phyloP scores from a whole-genome alignment of 805 yeast genomes.

The Zygotorulaspora florentina region DNA sequence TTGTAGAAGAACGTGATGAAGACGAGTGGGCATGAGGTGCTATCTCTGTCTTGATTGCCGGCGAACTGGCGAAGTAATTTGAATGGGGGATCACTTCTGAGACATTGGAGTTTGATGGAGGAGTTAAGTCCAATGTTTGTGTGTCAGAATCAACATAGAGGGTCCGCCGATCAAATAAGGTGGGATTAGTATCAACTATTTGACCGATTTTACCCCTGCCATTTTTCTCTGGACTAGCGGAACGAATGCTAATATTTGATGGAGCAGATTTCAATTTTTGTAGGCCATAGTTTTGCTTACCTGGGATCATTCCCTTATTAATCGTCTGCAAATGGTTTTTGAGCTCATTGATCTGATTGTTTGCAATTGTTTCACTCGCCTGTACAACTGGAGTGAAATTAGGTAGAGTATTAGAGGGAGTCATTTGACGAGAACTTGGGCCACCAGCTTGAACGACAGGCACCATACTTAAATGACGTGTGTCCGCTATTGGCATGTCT shows the following conservation, averaged over 20 bases:
- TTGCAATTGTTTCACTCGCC: not conserved
- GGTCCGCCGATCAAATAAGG: conserved; percentile 3
- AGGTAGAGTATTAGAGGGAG: conserved; percentile 9
- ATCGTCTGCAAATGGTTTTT: not conserved
- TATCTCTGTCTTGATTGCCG: too few species aligned
- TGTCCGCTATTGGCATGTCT: conserved; percentile 1
- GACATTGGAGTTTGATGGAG: not conserved
- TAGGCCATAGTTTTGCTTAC: not conserved
- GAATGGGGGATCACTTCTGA: too few species aligned
- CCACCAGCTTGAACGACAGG: conserved; percentile 4
- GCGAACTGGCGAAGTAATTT: too few species aligned
- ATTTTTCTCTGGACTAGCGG: conserved; percentile 1
- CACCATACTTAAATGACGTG: conserved; percentile 2
- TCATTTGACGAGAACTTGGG: conserved; percentile 5
- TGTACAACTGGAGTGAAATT: not conserved
- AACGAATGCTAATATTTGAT: not conserved
- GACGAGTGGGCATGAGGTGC: too few species aligned
- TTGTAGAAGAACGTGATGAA: too few species aligned
- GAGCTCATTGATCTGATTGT: not conserved
- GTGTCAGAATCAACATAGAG: conserved; percentile 19
- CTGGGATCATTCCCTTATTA: not conserved
- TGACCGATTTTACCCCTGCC: conserved; percentile 14
- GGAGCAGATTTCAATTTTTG: not conserved
- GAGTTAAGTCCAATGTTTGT: conserved; percentile 15
- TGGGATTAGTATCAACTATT: conserved; percentile 10